Conservation (phyloP, 495 filamentous ascomycete species). For the Polyplosphaeria fusca region DNA sequence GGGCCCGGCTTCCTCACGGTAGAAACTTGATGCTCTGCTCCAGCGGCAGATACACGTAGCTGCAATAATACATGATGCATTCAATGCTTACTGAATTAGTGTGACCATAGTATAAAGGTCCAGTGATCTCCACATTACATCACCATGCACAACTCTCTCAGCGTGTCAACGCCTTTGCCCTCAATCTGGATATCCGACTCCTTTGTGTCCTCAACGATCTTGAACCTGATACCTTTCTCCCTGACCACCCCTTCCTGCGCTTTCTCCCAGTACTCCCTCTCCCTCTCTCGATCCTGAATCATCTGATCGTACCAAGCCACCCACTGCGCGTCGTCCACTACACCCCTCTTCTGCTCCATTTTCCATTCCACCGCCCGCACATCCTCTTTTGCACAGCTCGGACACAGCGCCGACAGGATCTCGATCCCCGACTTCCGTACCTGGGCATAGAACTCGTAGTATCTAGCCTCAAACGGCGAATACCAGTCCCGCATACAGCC, state of each 20-base stretch:
- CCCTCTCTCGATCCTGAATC: background rate
- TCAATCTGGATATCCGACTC: background rate
- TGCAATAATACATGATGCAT: too few relatives aligned
- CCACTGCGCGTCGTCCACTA: conserved; percentile 12
- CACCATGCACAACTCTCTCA: conserved; percentile 16
- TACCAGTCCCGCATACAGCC: conserved; percentile 1
- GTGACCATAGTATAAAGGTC: too few relatives aligned
- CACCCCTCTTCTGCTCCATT: background rate
- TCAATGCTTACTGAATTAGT: too few relatives aligned
- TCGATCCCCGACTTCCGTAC: background rate
- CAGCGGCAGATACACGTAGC: too few relatives aligned
- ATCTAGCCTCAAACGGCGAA: background rate
- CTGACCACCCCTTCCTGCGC: conserved; percentile 14
- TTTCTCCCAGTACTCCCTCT: conserved; percentile 9
- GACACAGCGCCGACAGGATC: background rate
- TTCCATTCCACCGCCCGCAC: background rate
- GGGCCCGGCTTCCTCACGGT: too few relatives aligned
- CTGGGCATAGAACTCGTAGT: background rate
- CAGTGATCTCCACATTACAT: conserved; percentile 12
- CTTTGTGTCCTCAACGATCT: background rate
- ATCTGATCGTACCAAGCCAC: background rate
- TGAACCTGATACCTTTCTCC: conserved; percentile 1
- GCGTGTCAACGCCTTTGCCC: background rate
- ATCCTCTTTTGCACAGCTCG: conserved; percentile 6
- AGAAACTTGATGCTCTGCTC: too few relatives aligned